Conservation (phyloP, 192 early-diverging fungal genomes). For the Coemansia sp. region DNA sequence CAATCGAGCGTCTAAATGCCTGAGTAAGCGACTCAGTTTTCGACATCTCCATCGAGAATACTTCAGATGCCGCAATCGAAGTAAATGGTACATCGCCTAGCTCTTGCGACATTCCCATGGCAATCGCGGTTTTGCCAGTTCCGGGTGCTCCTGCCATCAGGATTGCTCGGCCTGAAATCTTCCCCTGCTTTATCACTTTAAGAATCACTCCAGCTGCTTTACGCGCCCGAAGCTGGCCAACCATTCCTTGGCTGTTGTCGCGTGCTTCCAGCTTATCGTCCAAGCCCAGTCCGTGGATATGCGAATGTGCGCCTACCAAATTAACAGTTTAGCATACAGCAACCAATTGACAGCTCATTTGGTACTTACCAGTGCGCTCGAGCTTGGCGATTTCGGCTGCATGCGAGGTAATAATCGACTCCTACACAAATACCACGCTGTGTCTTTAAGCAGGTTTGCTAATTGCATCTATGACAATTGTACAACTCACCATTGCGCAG, state of each 20-base stretch:
- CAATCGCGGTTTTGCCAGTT: conserved; percentile 99
- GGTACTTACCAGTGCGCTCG: conserved; percentile 51
- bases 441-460: no score
- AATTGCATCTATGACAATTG: background rate
- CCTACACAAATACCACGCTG: conserved; percentile 16
- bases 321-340: background rate
- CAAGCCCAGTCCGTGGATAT: conserved; percentile 94
- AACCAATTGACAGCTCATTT: background rate
- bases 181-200: conserved; percentile 95
- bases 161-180: conserved; percentile 94
- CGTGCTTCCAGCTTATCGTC: conserved; percentile 92
- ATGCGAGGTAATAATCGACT: conserved; percentile 52
- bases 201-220: conserved; percentile 96
- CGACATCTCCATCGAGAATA: conserved; percentile 98
- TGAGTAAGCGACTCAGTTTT: conserved; percentile 98
- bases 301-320: conserved; percentile 87
- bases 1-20: conserved; percentile 96
- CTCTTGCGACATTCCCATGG: conserved; percentile 97
- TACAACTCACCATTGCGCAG: background rate
- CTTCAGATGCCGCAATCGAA: conserved; percentile 95
- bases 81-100: conserved; percentile 98
- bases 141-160: conserved; percentile 98
- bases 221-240: conserved; percentile 91
- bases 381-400: conserved; percentile 49
- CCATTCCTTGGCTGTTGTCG: conserved; percentile 90